Evolutionary conservation across 176 grass and related monocot genomes (phyloP), one percentile per base, ranked within the genome.

Genomic region (Alopecurus myosuroides): DNA sequence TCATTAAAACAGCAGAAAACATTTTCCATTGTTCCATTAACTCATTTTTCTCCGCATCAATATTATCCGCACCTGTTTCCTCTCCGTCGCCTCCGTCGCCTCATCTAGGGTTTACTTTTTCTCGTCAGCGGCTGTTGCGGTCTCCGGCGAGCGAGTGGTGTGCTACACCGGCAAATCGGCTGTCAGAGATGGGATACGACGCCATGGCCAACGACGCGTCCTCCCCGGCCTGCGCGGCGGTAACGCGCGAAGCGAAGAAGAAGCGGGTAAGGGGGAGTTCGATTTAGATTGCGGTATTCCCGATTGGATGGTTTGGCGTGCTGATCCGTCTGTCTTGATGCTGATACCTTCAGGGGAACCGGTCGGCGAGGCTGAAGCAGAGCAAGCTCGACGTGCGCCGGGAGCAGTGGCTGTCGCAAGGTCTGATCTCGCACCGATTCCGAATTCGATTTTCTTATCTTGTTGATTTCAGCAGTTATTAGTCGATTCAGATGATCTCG

Each of bases 381-480:
- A 93, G 85, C 87, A 98, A 98, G 85, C 88, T 93, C 48, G 96
- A 95, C 61, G 93, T 91, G 44, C 82, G 96, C 55, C 93, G 96
- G 37, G 96, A 88, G 85, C 95, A 98, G 89, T 98, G 93, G 91
- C 89, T 98, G 37, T 93, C 93, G 39, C 96, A 95, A 90, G 96
- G 96, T 98, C 77, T 62, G 89, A 74, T 79, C 58, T 62, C 67
- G 25, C 65, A 55, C 50, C 46, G 22, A 55, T 66, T 77, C n/a
- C 33, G 5, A 13, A 46, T 41, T 70, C 2, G 30, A 36, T 85
- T 80, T 29, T 62, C 34, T 35, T 50, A 17, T 81, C 79, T 28
- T 70, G 33, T 70, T 23, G 66, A 72, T 82, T 71, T 82, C n/a
- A 55, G 40, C 9, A 3, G 35, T 40, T 30, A 56, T 41, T 53